Base-by-base conservation (phyloP, 177 flowering plant genomes). In the Vitis hybrid region DNA sequence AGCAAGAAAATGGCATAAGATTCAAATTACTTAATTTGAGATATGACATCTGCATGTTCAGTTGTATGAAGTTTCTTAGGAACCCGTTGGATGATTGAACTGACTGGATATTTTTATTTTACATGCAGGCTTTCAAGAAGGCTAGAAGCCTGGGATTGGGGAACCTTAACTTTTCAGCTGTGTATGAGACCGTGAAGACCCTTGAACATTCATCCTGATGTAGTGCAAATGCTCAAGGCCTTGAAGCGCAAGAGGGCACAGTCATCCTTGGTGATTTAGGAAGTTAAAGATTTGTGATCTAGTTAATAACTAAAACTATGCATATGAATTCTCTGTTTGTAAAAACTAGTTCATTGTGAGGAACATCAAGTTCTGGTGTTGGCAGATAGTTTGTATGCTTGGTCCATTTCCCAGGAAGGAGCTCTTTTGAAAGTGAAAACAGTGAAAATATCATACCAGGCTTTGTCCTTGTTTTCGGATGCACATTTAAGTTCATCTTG, bases 161-260 rank as follows among this genome's bases (percentile, higher is more conserved):
- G 1, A 97, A 92, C 75, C 84, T 82, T 11, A 97, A 94, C 81
- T 92, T 94, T 76, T 92, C 99, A 69, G 97, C 99, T 71, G 97
- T 94, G 24, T 62, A 79, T 48, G 95, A 94, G 79, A 79, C 81
- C 14, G 74, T 88, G 61, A 89, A 88, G 76, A 32, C 5, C 57
- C 66, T 14, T 35, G 57, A 74, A 65, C 56, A 20, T 46, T 70
- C 61, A 69, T 68, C 74, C 59, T 70, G 52, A 66, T 32, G 15
- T n/a, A 32, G 6, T 48, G 6, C 35, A 32, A 32, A 32, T 32
- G 6, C 6, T 32, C 35, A 2, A 32, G 35, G 35, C 35, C 35
- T 5, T 32, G 35, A 32, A 32, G 35, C 35, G 6, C 6, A 2
- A 32, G 2, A 20, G 20, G 20, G 20, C 20, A 27, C 60, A 57